These are phyloP conservation scores for Prunella vulgaris DNA, from an alignment of 257 asterid genomes.

Conservation along the genomic window DNA sequence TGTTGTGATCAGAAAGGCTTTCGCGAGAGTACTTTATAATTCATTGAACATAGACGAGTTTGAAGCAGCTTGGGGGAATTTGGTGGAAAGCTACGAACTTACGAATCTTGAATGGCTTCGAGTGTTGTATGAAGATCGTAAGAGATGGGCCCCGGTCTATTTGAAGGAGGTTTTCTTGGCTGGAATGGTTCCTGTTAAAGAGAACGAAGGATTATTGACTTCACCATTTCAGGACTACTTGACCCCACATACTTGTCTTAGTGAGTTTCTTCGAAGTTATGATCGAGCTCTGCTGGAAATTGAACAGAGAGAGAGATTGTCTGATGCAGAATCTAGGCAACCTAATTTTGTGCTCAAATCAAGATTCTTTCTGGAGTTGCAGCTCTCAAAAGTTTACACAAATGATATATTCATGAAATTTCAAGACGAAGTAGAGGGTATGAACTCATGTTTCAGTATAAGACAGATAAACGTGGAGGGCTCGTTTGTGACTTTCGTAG, in stretches of 20 bases:
- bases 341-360: constrained; percentile 34
- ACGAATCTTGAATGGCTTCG: constrained; percentile 36
- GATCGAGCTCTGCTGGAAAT: constrained; percentile 36
- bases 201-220: constrained; percentile 22
- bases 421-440: constrained; percentile 50
- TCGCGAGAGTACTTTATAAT: constrained; percentile 31
- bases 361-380: constrained; percentile 40
- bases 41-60: constrained; percentile 39
- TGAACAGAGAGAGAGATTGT: constrained; percentile 36
- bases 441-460: constrained; percentile 35
- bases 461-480: constrained; percentile 36
- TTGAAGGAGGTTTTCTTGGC: constrained; percentile 45
- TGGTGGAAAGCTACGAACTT: constrained; percentile 32
- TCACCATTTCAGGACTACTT: constrained; percentile 43
- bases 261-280: constrained; percentile 39
- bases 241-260: constrained; percentile 34
- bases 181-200: constrained; percentile 30
- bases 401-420: constrained; percentile 31
- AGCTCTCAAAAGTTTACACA: constrained; percentile 48
- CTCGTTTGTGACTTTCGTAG: constrained; percentile 27
- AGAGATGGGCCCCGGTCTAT: constrained; percentile 54
- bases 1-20: constrained; percentile 27
- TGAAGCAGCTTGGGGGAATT: constrained; percentile 53
- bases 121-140: constrained; percentile 45
- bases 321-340: constrained; percentile 42